phyloP scores from a whole-genome alignment of 495 filamentous ascomycete species.

The Lichenothelia convexa region DNA sequence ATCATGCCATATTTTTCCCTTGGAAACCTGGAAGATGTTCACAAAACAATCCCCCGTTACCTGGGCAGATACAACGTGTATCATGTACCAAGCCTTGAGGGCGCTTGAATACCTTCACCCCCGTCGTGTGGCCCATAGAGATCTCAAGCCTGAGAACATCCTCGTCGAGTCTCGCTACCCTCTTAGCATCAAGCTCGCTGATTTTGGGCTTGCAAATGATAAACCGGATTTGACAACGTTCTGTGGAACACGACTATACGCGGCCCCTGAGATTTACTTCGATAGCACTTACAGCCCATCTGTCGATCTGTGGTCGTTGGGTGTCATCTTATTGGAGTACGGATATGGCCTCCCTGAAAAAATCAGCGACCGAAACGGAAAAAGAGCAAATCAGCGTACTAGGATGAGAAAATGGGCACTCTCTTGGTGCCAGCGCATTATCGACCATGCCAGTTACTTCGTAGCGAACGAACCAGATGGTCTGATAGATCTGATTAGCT shows the following conservation, averaged over 20 bases:
- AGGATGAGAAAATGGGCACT: too few species aligned
- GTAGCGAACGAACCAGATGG: constrained; percentile 1
- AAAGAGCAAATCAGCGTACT: too few species aligned
- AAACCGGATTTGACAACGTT: background rate
- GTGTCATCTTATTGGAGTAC: constrained; percentile 6
- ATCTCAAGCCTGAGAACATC: constrained; percentile 30
- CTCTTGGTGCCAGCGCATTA: background rate
- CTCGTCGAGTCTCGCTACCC: constrained; percentile 9
- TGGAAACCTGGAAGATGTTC: background rate
- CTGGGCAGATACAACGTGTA: background rate
- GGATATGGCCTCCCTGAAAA: constrained; percentile 2
- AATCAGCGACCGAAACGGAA: background rate
- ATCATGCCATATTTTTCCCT: background rate
- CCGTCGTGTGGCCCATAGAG: constrained; percentile 24
- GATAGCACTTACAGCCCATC: background rate
- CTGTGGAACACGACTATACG: background rate
- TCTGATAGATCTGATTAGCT: constrained; percentile 1
- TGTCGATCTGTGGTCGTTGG: constrained; percentile 5
- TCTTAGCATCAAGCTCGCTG: constrained; percentile 4
- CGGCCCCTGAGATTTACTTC: background rate
- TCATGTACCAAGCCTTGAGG: constrained; percentile 5
- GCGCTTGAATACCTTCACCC: constrained; percentile 21
- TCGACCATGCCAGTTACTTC: background rate
- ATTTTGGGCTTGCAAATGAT: constrained; percentile 2
- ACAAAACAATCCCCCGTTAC: background rate